Evolutionary conservation across 2,329 filamentous ascomycete genomes (phyloP).

Genomic region (Monosporascus sp.): DNA sequence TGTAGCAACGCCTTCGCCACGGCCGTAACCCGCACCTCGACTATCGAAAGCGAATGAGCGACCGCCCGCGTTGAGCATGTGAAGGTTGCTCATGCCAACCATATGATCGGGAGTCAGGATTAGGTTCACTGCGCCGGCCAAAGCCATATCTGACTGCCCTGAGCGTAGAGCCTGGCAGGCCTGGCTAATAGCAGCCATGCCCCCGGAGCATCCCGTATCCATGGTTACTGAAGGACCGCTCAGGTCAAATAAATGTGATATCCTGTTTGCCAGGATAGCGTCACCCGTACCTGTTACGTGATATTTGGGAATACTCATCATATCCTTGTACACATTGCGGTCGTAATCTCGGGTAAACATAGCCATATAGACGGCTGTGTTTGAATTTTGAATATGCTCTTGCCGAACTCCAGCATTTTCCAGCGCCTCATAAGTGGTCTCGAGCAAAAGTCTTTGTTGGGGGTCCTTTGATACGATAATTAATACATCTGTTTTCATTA

Average conservation of each 20-base stretch:
- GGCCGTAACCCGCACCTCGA: slow-evolving; percentile 40
- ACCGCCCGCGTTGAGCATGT: not conserved
- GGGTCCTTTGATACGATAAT: slow-evolving; percentile 23
- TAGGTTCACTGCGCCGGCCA: slow-evolving; percentile 7
- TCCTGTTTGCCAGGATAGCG: slow-evolving; percentile 23
- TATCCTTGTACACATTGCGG: slow-evolving; percentile 11
- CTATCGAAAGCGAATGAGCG: slow-evolving; percentile 30
- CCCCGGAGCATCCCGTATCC: slow-evolving; percentile 6
- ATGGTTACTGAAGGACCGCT: slow-evolving; percentile 7
- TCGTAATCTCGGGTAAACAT: slow-evolving; percentile 19
- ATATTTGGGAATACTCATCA: slow-evolving; percentile 16
- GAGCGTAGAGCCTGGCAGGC: slow-evolving; percentile 3
- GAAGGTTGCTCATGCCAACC: slow-evolving; percentile 7
- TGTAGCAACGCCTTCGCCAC: slow-evolving; percentile 40
- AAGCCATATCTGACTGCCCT: slow-evolving; percentile 6
- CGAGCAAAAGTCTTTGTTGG: slow-evolving; percentile 32
- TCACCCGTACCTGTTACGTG: slow-evolving; percentile 17
- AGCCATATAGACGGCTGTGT: slow-evolving; percentile 20
- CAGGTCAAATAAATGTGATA: slow-evolving; percentile 10
- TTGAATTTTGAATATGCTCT: slow-evolving; percentile 6
- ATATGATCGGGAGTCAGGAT: slow-evolving; percentile 10
- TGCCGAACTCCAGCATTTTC: slow-evolving; percentile 17
- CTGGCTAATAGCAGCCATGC: slow-evolving; percentile 6
- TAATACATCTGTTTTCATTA: too few relatives aligned
- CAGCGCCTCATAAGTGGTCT: slow-evolving; percentile 37